phyloP scores from a whole-genome alignment of 2,329 filamentous ascomycete genomes.

The Colletotrichum sidae region DNA sequence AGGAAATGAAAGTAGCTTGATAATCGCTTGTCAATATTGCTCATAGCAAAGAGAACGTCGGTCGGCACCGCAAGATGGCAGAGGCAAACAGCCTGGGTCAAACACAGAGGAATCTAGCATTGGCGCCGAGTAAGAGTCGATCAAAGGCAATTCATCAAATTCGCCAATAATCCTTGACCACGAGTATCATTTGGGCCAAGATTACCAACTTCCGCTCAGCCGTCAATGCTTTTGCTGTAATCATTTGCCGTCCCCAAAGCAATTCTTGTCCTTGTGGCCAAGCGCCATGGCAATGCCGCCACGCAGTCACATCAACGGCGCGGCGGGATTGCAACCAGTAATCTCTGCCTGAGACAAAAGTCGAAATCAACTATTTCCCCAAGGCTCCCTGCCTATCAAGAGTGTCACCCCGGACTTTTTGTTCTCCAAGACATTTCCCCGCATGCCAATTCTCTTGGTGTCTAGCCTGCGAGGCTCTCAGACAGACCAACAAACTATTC shows the following conservation, averaged over 20 bases:
- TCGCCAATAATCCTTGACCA: not conserved
- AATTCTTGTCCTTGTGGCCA: conserved; percentile 1
- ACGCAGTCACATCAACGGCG: not conserved
- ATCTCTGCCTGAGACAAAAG: not conserved
- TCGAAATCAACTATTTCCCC: not conserved
- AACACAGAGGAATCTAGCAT: too few species aligned
- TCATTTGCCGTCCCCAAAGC: not conserved
- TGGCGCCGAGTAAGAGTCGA: too few species aligned
- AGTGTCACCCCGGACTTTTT: not conserved
- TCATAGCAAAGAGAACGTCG: too few species aligned
- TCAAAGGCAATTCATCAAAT: too few species aligned
- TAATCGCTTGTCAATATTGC: too few species aligned
- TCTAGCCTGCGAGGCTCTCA: not conserved
- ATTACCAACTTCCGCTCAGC: not conserved
- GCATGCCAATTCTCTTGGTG: conserved; percentile 10
- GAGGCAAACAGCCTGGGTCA: too few species aligned
- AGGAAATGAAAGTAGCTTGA: too few species aligned
- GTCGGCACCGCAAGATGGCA: too few species aligned
- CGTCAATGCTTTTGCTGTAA: not conserved
- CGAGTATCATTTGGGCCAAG: not conserved
- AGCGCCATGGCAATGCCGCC: conserved; percentile 3
- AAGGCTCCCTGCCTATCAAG: not conserved
- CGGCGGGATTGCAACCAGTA: conserved; percentile 3
- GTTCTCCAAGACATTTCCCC: conserved; percentile 2
- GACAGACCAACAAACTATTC: not conserved